Conservation (phyloP, 2,329 filamentous ascomycete genomes). For the Xylariaceae sp. region DNA sequence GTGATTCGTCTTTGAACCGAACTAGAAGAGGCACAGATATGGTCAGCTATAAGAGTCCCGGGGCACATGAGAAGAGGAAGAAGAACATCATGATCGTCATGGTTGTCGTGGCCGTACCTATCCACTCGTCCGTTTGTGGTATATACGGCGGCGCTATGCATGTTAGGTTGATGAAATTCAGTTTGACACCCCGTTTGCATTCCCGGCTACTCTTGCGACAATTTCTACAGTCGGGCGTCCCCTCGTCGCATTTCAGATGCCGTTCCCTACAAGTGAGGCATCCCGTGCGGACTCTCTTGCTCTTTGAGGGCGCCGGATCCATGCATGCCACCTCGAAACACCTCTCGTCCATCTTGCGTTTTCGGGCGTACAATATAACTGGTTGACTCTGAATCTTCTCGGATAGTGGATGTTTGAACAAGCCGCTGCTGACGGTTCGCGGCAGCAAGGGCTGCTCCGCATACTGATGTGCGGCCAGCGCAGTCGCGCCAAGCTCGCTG, state of each 20-base stretch:
- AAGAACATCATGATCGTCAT: slow-evolving; percentile 7
- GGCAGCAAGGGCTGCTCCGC: slow-evolving; percentile 31
- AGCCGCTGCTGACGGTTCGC: slow-evolving; percentile 29
- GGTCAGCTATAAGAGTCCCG: slow-evolving; percentile 12
- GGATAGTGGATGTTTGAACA: slow-evolving; percentile 25
- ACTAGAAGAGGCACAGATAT: slow-evolving; percentile 40
- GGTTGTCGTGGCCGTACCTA: slow-evolving; percentile 38
- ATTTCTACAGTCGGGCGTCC: slow-evolving; percentile 59
- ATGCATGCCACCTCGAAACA: slow-evolving; percentile 24
- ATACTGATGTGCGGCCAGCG: slow-evolving; percentile 30
- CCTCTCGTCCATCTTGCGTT: slow-evolving; percentile 18
- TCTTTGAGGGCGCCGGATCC: slow-evolving; percentile 46
- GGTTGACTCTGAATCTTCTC: slow-evolving; percentile 28
- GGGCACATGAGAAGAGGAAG: neutral
- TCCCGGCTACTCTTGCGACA: slow-evolving; percentile 81
- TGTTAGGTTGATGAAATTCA: slow-evolving; percentile 88
- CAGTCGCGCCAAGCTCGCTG: slow-evolving; percentile 32
- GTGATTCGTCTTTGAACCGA: slow-evolving; percentile 81
- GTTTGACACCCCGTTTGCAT: slow-evolving; percentile 78
- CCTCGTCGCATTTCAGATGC: slow-evolving; percentile 89
- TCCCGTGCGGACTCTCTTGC: slow-evolving; percentile 83
- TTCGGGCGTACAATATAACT: slow-evolving; percentile 9
- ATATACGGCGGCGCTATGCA: slow-evolving; percentile 63
- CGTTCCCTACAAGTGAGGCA: slow-evolving; percentile 86
- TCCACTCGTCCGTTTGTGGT: slow-evolving; percentile 59